Evolutionary conservation across 768 basidiomycete genomes (phyloP).

Genomic region (Chalciporus piperatus): DNA sequence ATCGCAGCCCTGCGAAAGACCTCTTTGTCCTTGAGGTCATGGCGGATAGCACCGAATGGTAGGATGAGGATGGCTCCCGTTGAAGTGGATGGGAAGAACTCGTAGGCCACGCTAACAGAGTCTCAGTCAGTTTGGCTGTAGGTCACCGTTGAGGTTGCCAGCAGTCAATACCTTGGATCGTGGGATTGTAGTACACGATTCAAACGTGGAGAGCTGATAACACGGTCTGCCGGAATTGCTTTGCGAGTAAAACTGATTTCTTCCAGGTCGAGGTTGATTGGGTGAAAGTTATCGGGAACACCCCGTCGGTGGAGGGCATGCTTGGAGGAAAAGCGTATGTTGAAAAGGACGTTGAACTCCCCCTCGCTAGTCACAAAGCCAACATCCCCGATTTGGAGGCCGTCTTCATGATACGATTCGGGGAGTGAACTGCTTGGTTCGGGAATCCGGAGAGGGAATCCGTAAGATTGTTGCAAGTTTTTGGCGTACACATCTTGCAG

Average conservation of each 20-base stretch:
- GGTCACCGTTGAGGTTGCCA: too few relatives aligned
- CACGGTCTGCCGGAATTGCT: background rate
- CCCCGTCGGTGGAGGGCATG: constrained; percentile 26
- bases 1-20: too few relatives aligned
- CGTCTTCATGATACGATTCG: constrained; percentile 18
- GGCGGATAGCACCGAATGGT: too few relatives aligned
- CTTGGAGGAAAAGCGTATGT: constrained; percentile 26
- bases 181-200: too few relatives aligned
- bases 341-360: constrained; percentile 32
- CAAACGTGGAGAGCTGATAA: background rate
- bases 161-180: too few relatives aligned
- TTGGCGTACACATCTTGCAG: constrained; percentile 8
- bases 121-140: too few relatives aligned
- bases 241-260: background rate
- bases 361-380: constrained; percentile 27
- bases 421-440: constrained; percentile 23
- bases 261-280: constrained; percentile 2
- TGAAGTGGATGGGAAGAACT: background rate
- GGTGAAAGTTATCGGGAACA: constrained; percentile 25
- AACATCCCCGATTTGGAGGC: constrained; percentile 35
- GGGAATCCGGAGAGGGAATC: constrained; percentile 32
- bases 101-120: background rate
- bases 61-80: background rate
- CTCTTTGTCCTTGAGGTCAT: background rate
- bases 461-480: constrained; percentile 14